Evolutionary conservation across 129 eudicot species (phyloP).

Genomic region (Helianthus tuberosus): DNA sequence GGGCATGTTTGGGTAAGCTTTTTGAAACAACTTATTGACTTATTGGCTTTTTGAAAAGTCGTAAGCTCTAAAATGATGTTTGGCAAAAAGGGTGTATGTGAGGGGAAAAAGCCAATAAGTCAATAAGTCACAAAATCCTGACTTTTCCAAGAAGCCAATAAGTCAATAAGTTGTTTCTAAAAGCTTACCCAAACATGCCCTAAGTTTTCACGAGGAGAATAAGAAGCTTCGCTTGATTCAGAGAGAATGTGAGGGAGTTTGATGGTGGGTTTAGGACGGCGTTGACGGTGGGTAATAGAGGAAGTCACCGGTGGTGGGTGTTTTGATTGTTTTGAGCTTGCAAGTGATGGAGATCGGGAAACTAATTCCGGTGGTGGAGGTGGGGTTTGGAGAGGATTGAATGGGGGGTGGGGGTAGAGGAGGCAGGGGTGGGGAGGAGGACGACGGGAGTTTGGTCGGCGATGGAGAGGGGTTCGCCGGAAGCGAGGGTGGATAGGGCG

Average conservation of each 20-base stretch:
- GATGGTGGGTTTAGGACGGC: slow-evolving; percentile 33
- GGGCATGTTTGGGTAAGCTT: no score
- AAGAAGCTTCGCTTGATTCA: slow-evolving; percentile 61
- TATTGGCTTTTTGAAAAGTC: no score
- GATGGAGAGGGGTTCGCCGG: slow-evolving; percentile 80
- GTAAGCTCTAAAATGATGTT: no score
- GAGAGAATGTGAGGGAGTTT: slow-evolving; percentile 80
- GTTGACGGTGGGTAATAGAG: slow-evolving; percentile 38
- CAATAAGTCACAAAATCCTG: no score
- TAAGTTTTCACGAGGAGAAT: slow-evolving; percentile 39
- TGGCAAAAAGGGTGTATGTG: no score
- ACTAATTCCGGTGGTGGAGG: slow-evolving; percentile 9
- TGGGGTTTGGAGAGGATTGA: slow-evolving; percentile 12
- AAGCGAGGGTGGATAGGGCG: slow-evolving; percentile 76
- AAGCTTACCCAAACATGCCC: no score
- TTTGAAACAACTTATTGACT: no score
- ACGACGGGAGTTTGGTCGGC: slow-evolving; percentile 81
- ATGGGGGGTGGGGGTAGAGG: slow-evolving; percentile 38
- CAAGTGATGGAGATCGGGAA: slow-evolving; percentile 31
- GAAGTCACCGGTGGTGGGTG: slow-evolving; percentile 69
- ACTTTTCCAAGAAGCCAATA: no score
- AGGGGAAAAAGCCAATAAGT: no score
- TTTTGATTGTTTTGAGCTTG: slow-evolving; percentile 36
- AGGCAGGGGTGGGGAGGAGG: slow-evolving; percentile 43
- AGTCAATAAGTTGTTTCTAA: no score